Base-by-base conservation (phyloP, 2,329 filamentous ascomycete species). In the Colletotrichum camelliae region DNA sequence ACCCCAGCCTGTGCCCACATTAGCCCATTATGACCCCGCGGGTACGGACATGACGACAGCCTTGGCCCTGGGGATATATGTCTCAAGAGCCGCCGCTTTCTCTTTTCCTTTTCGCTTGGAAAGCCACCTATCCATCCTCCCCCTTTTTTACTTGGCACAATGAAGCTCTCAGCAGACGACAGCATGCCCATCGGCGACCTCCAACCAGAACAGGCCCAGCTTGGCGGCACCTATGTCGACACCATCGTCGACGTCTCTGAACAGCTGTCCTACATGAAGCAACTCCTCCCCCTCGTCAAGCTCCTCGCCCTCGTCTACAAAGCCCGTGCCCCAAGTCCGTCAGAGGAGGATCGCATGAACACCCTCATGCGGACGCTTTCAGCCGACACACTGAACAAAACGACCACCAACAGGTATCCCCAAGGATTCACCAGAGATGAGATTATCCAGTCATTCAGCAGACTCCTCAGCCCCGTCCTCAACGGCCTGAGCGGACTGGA, bases 251-350 rank as follows among this genome's bases (percentile, higher is more conserved):
- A 70, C 29, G 76, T 84, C 57, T 85, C 83, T 4, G 81, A 82
- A 2, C 79, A 81, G 65, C 78, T 84, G 62, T 79, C 77, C 6
- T 79, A 77, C 74, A 83, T 82, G 79, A 81, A 80, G 4, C 80
- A 81, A 35, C 79, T 83, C 67, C 79, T 79, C 58, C 79, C 82
- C 24, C 83, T 85, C 62, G 81, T 85, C 77, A 81, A 79, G 29
- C 82, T 85, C 71, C 74, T 85, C 67, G 77, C 82, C 48, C 79
- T 85, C 67, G 80, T 83, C 58, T 84, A 84, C 73, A 79, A 80
- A 68, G 78, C 80, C 69, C 79, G 79, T 37, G 79, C 77, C 35
- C 82, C 82, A 10, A 76, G 76, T 7, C 79, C 78, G 15, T 72
- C 74, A 4, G 77, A 77, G 61, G 80, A 83, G 57, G 78, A 80